Evolutionary conservation across 23 red algal species (phyloP).

Genomic region (Gracilaria domingensis): DNA sequence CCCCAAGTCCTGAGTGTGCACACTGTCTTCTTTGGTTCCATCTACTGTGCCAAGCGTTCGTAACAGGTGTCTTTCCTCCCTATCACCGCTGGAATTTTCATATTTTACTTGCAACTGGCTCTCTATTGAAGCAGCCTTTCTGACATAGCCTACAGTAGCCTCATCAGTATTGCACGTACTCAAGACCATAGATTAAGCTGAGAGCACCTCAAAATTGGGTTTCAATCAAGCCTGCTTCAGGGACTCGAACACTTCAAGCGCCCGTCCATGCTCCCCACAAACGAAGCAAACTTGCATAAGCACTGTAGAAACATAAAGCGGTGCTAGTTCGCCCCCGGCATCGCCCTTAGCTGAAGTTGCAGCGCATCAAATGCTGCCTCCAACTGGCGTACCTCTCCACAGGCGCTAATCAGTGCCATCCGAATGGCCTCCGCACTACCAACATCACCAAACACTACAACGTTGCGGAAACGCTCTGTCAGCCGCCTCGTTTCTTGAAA

Average conservation of each 20-base stretch:
- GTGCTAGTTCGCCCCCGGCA: conserved; percentile 27
- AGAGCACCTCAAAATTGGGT: conserved; percentile 78
- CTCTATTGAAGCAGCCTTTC: not conserved
- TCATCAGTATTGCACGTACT: too few relatives aligned
- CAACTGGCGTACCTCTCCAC: conserved; percentile 55
- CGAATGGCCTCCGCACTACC: conserved; percentile 54
- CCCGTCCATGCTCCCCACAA: conserved; percentile 40
- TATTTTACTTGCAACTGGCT: not conserved
- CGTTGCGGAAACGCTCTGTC: conserved; percentile 30
- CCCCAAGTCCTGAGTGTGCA: not conserved
- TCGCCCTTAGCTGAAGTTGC: not conserved
- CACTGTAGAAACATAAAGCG: conserved; percentile 62
- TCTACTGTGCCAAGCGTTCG: not conserved
- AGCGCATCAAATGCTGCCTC: conserved; percentile 55
- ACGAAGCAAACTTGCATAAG: conserved; percentile 65
- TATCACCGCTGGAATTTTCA: not conserved
- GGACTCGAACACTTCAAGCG: conserved; percentile 73
- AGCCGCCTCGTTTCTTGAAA: conserved; percentile 48
- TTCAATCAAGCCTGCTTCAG: conserved; percentile 50
- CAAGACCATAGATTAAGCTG: conserved; percentile 64
- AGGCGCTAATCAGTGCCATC: conserved; percentile 69
- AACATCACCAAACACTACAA: conserved; percentile 65
- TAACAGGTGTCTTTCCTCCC: not conserved
- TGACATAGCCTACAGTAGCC: conserved; percentile 16
- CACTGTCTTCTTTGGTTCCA: not conserved